Conservation (phyloP, 345 rosid genomes). For the thale cress (Arabidopsis thaliana) region TAIR10.1 NC_003070.9:9177001-9177500, state of each 20-base stretch:
- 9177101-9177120: too few species aligned
- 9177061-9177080: too few species aligned
- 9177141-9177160: conserved; percentile 94
- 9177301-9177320: not conserved
- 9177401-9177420: conserved; percentile 33
- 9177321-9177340: not conserved
- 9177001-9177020: too few species aligned
- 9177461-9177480: too few species aligned
- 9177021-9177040: too few species aligned
- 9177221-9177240: not conserved
- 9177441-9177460: not conserved
- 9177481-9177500: too few species aligned
- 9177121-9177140: not conserved
- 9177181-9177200: conserved; percentile 25
- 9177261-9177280: not conserved
- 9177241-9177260: not conserved
- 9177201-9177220: conserved; percentile 1
- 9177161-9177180: conserved; percentile 94
- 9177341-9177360: not conserved
- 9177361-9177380: conserved; percentile 43
- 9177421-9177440: conserved; percentile 14
- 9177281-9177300: not conserved
- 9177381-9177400: conserved; percentile 48
- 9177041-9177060: too few species aligned
- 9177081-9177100: too few species aligned